phyloP scores from a whole-genome alignment of 2,329 filamentous ascomycete genomes.

The Madurella mycetomatis region DNA sequence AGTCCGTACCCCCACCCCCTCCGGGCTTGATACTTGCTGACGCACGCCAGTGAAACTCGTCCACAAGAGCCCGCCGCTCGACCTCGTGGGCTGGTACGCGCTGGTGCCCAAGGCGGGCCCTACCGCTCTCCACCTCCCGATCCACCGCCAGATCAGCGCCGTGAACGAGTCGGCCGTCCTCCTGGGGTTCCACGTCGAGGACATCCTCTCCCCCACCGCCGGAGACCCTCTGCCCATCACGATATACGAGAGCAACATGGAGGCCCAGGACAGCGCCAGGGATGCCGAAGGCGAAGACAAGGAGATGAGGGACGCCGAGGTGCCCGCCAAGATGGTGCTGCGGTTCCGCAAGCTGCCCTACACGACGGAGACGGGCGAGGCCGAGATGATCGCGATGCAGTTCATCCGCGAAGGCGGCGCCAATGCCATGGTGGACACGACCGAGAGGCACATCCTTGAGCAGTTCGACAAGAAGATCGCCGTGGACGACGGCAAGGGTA shows the following conservation, averaged over 20 bases:
- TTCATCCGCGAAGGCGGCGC: conserved; percentile 83
- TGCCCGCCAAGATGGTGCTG: conserved; percentile 49
- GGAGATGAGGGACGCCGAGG: conserved; percentile 64
- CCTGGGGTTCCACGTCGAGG: conserved; percentile 75
- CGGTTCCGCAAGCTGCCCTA: conserved; percentile 82
- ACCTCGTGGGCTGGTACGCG: conserved; percentile 91
- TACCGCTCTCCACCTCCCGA: conserved; percentile 59
- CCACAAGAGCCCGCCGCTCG: conserved; percentile 76
- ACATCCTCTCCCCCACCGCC: conserved; percentile 49
- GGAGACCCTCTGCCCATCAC: conserved; percentile 83
- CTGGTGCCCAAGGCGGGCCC: conserved; percentile 71
- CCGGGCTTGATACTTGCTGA: neutral
- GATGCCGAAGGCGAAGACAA: conserved; percentile 49
- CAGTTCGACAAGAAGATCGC: conserved; percentile 40
- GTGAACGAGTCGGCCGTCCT: conserved; percentile 86
- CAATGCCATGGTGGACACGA: conserved; percentile 62
- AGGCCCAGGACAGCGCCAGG: conserved; percentile 41
- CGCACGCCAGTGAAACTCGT: conserved; percentile 69
- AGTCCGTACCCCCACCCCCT: conserved; percentile 53
- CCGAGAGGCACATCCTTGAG: conserved; percentile 30
- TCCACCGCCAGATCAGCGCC: conserved; percentile 73
- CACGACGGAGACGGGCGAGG: conserved; percentile 87
- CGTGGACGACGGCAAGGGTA: conserved; percentile 48
- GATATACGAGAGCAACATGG: conserved; percentile 80
- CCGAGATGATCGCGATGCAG: conserved; percentile 96